Evolutionary conservation across 306 rosid genomes (phyloP), one percentile per base, ranked within the genome.

Genomic region (Hippophae rhamnoides): DNA sequence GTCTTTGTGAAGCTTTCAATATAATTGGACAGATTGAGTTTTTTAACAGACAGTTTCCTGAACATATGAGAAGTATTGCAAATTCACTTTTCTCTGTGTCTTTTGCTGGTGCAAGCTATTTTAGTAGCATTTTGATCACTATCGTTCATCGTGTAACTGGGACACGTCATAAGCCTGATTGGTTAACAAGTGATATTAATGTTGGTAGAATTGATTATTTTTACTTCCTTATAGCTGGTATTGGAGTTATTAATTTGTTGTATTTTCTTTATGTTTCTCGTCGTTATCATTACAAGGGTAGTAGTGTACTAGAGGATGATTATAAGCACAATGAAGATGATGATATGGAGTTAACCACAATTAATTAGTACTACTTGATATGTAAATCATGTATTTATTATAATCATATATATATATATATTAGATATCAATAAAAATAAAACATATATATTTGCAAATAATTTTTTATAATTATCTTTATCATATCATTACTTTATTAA

Each of bases 151-250:
- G 63, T 38, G 51, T 59, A 13, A 81, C 79, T 0, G 56, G 53
- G 9, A 62, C 81, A 1, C 14, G 56, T 2, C 66, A 43, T 13
- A 69, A 13, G 8, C 77, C 84, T 0, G 83, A 83, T 66, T 87
- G 96, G 98, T 64, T 90, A 68, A 71, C 81, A 0, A 67, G 85
- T 45, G 80, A 90, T 52, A 67, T 90, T 4, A 83, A 87, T 5
- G 65, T 3, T 6, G 98, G 95, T 5, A 83, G 87, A 48, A 42
- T 87, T 7, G 98, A 90, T 56, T 79, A 78, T 56, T 90, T 85
- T 52, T 90, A 85, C 66, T 90, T 62, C 14, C 61, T 87, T 0
- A 0, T 87, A 0, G 95, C 84, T 0, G 84, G 57, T 7, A 54
- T 72, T 3, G 86, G 81, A 7, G 76, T 51, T 6, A 4, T 81